Percentiles rank a stretch among this genome's conserved stretches.
Conservation (phyloP, 164 flowering plant genomes). For the Tinospora cordifolia region DNA sequence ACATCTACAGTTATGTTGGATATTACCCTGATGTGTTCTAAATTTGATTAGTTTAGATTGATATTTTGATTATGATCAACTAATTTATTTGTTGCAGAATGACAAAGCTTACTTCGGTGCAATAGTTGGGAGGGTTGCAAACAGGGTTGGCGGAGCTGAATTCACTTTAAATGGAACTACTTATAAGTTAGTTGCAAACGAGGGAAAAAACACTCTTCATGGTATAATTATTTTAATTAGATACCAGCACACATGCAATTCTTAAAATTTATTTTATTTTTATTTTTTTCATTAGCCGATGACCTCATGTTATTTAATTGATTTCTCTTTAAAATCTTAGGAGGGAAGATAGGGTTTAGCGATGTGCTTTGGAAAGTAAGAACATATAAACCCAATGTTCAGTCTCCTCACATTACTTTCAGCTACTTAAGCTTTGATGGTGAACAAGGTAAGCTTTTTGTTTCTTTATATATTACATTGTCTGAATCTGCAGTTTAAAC, state of each 20-base stretch:
- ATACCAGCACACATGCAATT: no score
- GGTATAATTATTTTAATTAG: slow-evolving; percentile 21
- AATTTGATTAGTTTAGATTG: neutral
- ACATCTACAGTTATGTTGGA: no score
- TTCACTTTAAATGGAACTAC: slow-evolving; percentile 43
- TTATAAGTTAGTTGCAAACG: slow-evolving; percentile 50
- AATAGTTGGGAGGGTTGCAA: slow-evolving; percentile 70
- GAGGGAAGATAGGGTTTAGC: slow-evolving; percentile 49
- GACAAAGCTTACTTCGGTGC: slow-evolving; percentile 59
- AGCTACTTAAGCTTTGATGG: slow-evolving; percentile 41
- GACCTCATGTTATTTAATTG: neutral
- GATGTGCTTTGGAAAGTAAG: slow-evolving; percentile 48
- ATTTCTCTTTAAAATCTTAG: slow-evolving; percentile 17
- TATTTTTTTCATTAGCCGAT: no score
- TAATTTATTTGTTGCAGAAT: slow-evolving; percentile 35
- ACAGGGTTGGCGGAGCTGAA: slow-evolving; percentile 61
- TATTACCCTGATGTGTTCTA: neutral
- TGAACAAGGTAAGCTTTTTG: slow-evolving; percentile 21
- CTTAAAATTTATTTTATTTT: no score
- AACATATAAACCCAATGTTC: slow-evolving; percentile 15
- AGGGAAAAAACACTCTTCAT: slow-evolving; percentile 58
- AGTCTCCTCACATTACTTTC: slow-evolving; percentile 28
- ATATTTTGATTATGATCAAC: no score
- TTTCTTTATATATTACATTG: neutral
- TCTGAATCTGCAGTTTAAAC: neutral